Evolutionary conservation across 2,329 filamentous ascomycete species (phyloP).

Genomic region (Diaporthe sp.): DNA sequence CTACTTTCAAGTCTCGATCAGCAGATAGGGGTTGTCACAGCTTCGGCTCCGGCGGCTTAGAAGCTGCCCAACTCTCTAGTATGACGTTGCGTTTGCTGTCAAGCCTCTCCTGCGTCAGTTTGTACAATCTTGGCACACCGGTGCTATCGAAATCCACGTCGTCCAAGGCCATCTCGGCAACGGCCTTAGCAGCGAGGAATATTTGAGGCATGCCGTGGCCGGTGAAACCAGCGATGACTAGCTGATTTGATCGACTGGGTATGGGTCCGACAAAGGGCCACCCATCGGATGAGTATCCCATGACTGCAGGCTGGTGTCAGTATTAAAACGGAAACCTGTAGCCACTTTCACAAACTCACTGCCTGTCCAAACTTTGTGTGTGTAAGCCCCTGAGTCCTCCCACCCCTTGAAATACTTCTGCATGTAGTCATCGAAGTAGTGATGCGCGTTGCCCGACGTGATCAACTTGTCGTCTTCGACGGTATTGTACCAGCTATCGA

Average conservation of each 20-base stretch:
- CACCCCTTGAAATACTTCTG: slow-evolving; percentile 58
- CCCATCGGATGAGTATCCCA: slow-evolving; percentile 57
- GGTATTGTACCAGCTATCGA: slow-evolving; percentile 56
- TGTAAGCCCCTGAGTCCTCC: slow-evolving; percentile 55
- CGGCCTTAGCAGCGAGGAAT: slow-evolving; percentile 53
- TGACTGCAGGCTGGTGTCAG: slow-evolving; percentile 46
- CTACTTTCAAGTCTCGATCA: too few relatives aligned
- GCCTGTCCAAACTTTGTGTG: slow-evolving; percentile 57
- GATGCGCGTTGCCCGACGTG: slow-evolving; percentile 47
- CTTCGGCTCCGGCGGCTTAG: slow-evolving; percentile 20
- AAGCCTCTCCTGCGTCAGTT: slow-evolving; percentile 49
- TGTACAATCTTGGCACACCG: slow-evolving; percentile 52
- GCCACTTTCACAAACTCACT: slow-evolving; percentile 43
- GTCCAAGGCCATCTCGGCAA: slow-evolving; percentile 55
- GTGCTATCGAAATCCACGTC: slow-evolving; percentile 49
- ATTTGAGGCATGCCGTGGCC: slow-evolving; percentile 65
- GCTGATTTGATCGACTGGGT: slow-evolving; percentile 54
- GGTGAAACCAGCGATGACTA: slow-evolving; percentile 62
- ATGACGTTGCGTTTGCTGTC: slow-evolving; percentile 38
- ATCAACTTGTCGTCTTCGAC: slow-evolving; percentile 57
- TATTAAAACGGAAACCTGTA: fast-evolving
- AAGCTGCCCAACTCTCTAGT: slow-evolving; percentile 34
- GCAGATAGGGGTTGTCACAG: not conserved
- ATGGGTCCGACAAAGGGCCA: slow-evolving; percentile 59
- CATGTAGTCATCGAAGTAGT: slow-evolving; percentile 61